Evolutionary conservation across 2,329 filamentous ascomycete genomes (phyloP), one percentile per base, ranked within the genome.

Genomic region (Venturiaceae sp.): DNA sequence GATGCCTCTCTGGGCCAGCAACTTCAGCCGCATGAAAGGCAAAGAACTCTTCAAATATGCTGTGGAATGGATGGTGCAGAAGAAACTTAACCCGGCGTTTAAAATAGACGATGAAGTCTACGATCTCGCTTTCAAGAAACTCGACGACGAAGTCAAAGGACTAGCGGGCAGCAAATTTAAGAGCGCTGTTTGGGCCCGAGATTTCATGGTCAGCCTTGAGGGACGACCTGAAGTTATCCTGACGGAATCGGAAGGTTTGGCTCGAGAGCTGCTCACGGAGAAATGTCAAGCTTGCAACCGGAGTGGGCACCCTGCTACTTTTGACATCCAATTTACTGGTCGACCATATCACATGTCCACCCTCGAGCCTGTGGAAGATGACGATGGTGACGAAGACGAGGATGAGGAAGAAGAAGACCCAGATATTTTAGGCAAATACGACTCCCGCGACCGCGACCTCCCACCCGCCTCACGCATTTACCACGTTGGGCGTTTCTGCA

Each of bases 31-130:
- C 62, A 84, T 85, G 63, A 86, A 86, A 55, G 74, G 85, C 0
- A 85, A 84, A 62, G 84, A 89, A 39, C 82, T 91, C 54, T 92
- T 92, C 73, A 82, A 81, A 53, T 83, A 85, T 64, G 86, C 83
- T 0, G 77, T 92, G 1, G 87, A 90, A 67, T 92, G 88, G 88
- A 86, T 92, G 72, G 84, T 92, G 2, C 87, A 90, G 65, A 88
- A 87, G 67, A 85, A 86, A 64, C 78, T 94, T 55, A 86, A 91
- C 63, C 88, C 87, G 0, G 82, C 77, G 0, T 92, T 91, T 65
- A 73, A 80, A 11, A 78, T 79, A 19, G 73, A 80, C 5, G 82
- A 88, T 60, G 76, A 81, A 7, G 74, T 90, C 13, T 94, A 90
- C 69, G 66, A 72, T 13, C 76, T 87, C 28, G 84, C 87, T 0